Evolutionary conservation across 306 rosid genomes (phyloP), one percentile per base, ranked within the genome.

Genomic region (Pachyrhizus erosus): DNA sequence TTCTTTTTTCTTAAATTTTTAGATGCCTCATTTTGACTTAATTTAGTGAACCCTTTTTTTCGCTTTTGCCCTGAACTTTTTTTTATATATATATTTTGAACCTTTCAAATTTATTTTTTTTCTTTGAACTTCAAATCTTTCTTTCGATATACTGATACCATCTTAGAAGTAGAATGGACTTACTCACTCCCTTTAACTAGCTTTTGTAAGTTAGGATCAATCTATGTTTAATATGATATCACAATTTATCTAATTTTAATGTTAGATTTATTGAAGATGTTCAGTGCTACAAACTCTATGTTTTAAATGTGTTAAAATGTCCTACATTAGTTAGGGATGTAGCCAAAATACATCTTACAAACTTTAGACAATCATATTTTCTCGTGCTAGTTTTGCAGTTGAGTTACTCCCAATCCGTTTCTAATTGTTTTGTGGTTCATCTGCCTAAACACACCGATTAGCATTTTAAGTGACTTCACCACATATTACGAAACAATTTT

Each of bases 401-500:
- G 4, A 23, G 37, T 60, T 13, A 12, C 20, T 27, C 39, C 40
- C 9, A 27, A 26, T 13, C 33, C 0, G 5, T 26, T 15, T 61
- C 68, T 29, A 61, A 61, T 27, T 5, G 24, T 66, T 74, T 46
- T 70, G 49, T 60, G 49, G 46, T 45, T 70, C 39, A 14, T 62
- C 83, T 27, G 61, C 34, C 66, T 43, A 34, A 17, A 57, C 49
- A 83, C 39, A 51, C 33, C 29, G 39, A 42, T 64, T 64, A 72
- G 71, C 81, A 55, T 21, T 46, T 4, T 39, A 18, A 21, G 26
- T 26, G 66, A 65, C 42, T 82, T 73, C 49, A 78, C 27, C 51
- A 43, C 45, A 77, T 64, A 66, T 66, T 79, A 60, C 29, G 14
- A 77, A 77, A 77, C 43, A 54, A 7, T 58, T 24, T 3, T 58